Base-by-base conservation (phyloP, 805 yeast genomes). In the Wickerhamiella bombiphila region DNA sequence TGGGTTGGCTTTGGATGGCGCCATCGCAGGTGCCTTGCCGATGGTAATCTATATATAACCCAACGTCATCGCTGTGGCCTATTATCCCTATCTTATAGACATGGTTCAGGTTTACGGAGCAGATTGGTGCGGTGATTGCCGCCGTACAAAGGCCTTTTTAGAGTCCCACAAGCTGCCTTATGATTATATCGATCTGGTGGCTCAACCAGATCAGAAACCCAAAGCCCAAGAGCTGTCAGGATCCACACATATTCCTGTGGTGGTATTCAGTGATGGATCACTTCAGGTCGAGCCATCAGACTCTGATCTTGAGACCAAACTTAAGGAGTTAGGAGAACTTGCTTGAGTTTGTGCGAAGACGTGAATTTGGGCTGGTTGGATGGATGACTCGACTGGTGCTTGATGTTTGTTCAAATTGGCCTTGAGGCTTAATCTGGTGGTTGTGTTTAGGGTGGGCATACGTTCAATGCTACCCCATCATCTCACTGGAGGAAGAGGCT, bases 41-140 rank as follows among this genome's bases (percentile, higher is more conserved):
- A n/a, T n/a, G n/a, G n/a, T n/a, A n/a, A n/a, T n/a, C n/a, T n/a
- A n/a, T n/a, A n/a, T 29, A 7, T 18, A 35, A 19, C 33, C 19
- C 29, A 22, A 29, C 17, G 24, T 11, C 32, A 8, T 8, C 26
- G 26, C 26, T 22, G 32, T 17, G 9, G n/a, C 16, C 15, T 15
- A 8, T 11, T 8, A 29, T 17, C 8, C 18, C 14, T 17, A 14
- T 28, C 7, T 13, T 17, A 28, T n/a, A 28, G 13, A 5, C 15
- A 14, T 22, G 26, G n/a, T 42, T 17, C 39, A 42, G 15, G 43
- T 49, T 30, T 49, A 49, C 35, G 53, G 53, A 3, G 53, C 50
- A 22, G 50, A 47, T 32, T 49, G 53, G 53, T 49, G 53, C 36
- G 49, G 51, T 22, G 53, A 49, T 34, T 42, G 47, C n/a, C 35